These are phyloP conservation scores for Gymnopilus dilepis DNA, from an alignment of 768 basidiomycete species.

Conservation along the genomic window DNA sequence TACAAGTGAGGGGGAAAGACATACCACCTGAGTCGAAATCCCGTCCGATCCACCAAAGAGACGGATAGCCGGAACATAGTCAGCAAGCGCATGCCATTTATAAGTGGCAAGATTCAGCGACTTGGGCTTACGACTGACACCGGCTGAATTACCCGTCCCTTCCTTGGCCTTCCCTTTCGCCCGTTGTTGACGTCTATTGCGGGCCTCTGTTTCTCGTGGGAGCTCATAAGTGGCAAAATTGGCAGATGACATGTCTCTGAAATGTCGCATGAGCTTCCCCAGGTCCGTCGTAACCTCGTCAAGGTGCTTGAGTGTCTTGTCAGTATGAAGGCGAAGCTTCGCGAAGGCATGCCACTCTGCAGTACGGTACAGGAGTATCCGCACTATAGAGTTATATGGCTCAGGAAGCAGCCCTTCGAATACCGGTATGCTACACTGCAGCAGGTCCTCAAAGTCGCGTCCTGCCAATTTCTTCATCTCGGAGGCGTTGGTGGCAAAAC, in stretches of 20 bases:
- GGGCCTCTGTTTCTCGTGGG: slow-evolving; percentile 41
- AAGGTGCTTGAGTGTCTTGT: slow-evolving; percentile 30
- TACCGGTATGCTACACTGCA: slow-evolving; percentile 44
- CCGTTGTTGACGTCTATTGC: slow-evolving; percentile 19
- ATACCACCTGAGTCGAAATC: slow-evolving; percentile 46
- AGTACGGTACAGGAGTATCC: slow-evolving; percentile 32
- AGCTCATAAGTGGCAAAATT: slow-evolving; percentile 39
- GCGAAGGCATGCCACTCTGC: slow-evolving; percentile 40
- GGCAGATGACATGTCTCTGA: slow-evolving; percentile 32
- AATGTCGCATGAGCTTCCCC: slow-evolving; percentile 36
- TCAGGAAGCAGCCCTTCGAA: slow-evolving; percentile 42
- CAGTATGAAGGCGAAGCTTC: slow-evolving; percentile 39
- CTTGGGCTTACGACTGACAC: slow-evolving; percentile 18
- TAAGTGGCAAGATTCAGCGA: slow-evolving; percentile 37
- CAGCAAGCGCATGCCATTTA: slow-evolving; percentile 45
- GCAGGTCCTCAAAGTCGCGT: slow-evolving; percentile 43
- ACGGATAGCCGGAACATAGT: slow-evolving; percentile 37
- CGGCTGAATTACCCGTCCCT: neutral
- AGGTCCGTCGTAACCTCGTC: slow-evolving; percentile 31
- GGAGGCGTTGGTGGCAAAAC: slow-evolving; percentile 35
- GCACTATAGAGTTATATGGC: slow-evolving; percentile 22
- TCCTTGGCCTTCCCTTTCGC: neutral
- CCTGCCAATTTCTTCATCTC: slow-evolving; percentile 40
- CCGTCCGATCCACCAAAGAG: slow-evolving; percentile 42
- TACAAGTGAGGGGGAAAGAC: slow-evolving; percentile 9